Evolutionary conservation across 495 filamentous ascomycete species (phyloP), one percentile per base, ranked within the genome.

Genomic region (Thermochaetoides thermophila): DNA sequence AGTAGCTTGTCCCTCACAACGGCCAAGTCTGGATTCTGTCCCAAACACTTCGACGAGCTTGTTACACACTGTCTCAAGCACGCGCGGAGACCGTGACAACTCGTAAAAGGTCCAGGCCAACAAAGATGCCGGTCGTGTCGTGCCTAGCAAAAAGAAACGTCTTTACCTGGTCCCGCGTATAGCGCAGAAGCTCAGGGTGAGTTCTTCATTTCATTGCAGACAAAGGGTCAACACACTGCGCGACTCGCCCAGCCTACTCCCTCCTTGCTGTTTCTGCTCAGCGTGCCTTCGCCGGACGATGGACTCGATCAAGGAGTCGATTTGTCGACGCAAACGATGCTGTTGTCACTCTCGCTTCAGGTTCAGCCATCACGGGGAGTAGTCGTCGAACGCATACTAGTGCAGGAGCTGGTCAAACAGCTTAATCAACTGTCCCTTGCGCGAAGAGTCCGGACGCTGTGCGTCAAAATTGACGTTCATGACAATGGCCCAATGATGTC

Each of bases 91-190:
- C 9, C 56, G 44, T 0, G 55, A 54, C 4, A 76, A 58, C 19
- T 68, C 52, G 41, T 70, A 58, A 29, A 60, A 60, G 4, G 42
- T 34, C 53, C 59, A 68, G 0, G 44, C 29, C 4, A 68, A 43
- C 1, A 53, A 42, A n/a, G 32, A 53, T 54, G 19, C 49, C 43
- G 4, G 63, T 69, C 2, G 65, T 66, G 46, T 71, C 66, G 39
- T 66, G 60, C 12, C 65, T 65, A 3, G 59, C 65, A 18, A 63
- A 60, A 6, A 69, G 46, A 38, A 69, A 68, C 0, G 58, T 57
- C 27, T 59, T 59, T 18, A 60, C 35, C 33, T 56, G 50, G 29
- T 57, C 57, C 16, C 33, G 41, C 0, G 50, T 45, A 16, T 46
- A 35, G 11, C 34, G 7, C 7, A 59, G 10, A 3, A 52, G 14